Conservation (phyloP, 768 basidiomycete species). For the Calocera cornea region DNA sequence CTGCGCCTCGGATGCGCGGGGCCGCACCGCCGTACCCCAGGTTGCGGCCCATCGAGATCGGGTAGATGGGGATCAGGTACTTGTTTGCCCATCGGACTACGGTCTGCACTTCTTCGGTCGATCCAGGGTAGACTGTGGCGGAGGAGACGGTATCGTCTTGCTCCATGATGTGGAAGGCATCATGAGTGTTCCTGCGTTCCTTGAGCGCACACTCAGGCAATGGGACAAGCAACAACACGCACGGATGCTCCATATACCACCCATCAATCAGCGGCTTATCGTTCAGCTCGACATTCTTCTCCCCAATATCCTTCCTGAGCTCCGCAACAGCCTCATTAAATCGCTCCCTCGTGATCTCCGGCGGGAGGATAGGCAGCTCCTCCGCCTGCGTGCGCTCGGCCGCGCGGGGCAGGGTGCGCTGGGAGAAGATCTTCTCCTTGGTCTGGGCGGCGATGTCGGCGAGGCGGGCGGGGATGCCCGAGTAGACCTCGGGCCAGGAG, state of each 20-base stretch:
- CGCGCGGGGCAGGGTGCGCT: background rate
- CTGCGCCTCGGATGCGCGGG: conserved; percentile 11
- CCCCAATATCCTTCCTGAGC: background rate
- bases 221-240: background rate
- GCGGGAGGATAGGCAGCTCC: conserved; percentile 24
- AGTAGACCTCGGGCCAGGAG: background rate
- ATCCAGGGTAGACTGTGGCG: conserved; percentile 8
- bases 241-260: conserved; percentile 4
- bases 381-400: background rate
- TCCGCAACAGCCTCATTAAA: conserved; percentile 17
- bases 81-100: conserved; percentile 14
- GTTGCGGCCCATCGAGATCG: conserved; percentile 14
- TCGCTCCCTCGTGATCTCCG: conserved; percentile 25
- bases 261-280: conserved; percentile 1
- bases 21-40: conserved; percentile 16
- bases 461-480: background rate
- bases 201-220: background rate
- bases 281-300: background rate
- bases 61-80: conserved; percentile 12
- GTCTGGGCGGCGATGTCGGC: background rate
- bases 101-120: conserved; percentile 6
- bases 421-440: background rate
- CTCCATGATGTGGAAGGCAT: background rate
- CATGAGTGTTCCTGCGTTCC: background rate
- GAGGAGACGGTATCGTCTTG: conserved; percentile 8